phyloP scores from a whole-genome alignment of 2,329 filamentous ascomycete species.

The Xylaria sp. region DNA sequence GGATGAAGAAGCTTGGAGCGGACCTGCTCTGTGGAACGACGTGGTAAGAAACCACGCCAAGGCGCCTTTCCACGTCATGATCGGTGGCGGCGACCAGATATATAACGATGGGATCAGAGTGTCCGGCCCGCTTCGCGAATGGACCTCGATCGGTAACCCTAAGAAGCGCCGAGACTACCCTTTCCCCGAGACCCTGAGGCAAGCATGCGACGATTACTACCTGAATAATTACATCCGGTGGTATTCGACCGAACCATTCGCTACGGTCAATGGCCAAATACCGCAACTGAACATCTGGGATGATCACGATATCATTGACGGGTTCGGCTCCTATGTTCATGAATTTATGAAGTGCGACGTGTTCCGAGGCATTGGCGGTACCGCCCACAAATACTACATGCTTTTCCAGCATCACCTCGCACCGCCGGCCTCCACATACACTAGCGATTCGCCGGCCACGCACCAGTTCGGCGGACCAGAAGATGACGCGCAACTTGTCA shows the following conservation, averaged over 20 bases:
- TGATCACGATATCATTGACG: conserved; percentile 92
- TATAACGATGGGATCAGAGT: conserved; percentile 95
- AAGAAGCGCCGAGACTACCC: conserved; percentile 78
- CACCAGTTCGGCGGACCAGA: conserved; percentile 64
- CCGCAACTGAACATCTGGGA: conserved; percentile 98
- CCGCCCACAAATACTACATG: conserved; percentile 98
- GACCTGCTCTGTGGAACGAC: conserved; percentile 94
- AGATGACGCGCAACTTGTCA: conserved; percentile 74
- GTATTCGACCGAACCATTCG: conserved; percentile 86
- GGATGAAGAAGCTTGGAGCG: conserved; percentile 78
- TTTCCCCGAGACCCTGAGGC: conserved; percentile 79
- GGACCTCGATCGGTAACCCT: conserved; percentile 84
- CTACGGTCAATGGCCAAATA: conserved; percentile 86
- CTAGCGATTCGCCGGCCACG: conserved; percentile 68
- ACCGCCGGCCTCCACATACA: conserved; percentile 85
- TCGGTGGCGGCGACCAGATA: conserved; percentile 93
- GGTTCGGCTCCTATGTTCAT: conserved; percentile 91
- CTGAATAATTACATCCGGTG: conserved; percentile 84
- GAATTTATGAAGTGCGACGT: conserved; percentile 93
- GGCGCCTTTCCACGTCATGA: conserved; percentile 90
- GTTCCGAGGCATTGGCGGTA: conserved; percentile 87
- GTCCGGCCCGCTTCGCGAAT: conserved; percentile 77
- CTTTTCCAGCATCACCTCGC: conserved; percentile 95
- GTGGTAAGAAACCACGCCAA: conserved; percentile 81
- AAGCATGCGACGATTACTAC: conserved; percentile 88